These are phyloP conservation scores for Fraxinus velutina DNA, from an alignment of 305 asterid genomes.

Conservation along the genomic window DNA sequence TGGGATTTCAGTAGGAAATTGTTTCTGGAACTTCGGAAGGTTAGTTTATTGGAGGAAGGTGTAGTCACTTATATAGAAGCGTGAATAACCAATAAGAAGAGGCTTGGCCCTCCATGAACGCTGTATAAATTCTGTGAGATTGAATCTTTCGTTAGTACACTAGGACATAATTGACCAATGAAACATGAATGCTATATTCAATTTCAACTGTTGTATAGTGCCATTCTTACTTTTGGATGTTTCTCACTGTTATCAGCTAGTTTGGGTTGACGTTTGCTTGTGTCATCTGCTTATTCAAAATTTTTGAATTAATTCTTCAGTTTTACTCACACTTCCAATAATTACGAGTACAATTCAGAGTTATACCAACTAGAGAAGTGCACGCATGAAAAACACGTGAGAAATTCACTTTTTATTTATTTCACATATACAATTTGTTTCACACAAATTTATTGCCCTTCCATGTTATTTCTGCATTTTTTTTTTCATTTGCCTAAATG, in stretches of 20 bases:
- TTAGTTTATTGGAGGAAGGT: background rate
- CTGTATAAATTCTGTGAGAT: background rate
- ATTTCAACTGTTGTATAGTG: background rate
- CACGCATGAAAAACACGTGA: background rate
- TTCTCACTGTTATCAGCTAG: background rate
- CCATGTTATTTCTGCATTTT: background rate
- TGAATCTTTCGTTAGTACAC: background rate
- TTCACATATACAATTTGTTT: background rate
- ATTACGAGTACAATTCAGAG: background rate
- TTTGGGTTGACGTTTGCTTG: background rate
- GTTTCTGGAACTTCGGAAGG: background rate
- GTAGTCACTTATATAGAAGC: background rate
- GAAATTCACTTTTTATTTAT: background rate
- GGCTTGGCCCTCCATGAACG: background rate
- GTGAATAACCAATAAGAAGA: background rate
- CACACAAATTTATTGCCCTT: background rate
- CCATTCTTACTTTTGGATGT: background rate
- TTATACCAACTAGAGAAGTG: background rate
- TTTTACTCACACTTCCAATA: background rate
- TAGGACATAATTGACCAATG: background rate
- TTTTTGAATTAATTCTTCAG: background rate
- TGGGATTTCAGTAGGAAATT: background rate
- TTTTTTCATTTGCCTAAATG: background rate
- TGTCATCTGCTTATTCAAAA: background rate
- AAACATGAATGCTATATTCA: background rate